phyloP scores from a whole-genome alignment of 148 eudicot genomes.

The Cornus kousa region DNA sequence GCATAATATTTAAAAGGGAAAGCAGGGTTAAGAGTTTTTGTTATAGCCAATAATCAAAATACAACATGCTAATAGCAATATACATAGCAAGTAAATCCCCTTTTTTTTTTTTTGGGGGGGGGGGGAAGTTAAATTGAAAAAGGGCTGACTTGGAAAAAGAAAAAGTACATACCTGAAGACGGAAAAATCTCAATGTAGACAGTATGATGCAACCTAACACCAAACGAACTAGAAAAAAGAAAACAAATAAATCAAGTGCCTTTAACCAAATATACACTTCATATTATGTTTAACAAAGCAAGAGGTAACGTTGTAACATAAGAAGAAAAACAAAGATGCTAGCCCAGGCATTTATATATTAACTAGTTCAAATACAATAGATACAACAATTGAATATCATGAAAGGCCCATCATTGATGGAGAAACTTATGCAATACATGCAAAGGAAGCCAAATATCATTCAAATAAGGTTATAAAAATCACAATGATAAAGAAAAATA shows the following conservation, averaged over 20 bases:
- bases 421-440: neutral
- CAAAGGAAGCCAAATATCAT: neutral
- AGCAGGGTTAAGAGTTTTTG: no score
- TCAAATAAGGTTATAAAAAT: no score
- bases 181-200: conserved; percentile 69
- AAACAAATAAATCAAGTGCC: conserved; percentile 3
- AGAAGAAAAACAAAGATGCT: neutral
- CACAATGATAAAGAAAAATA: no score
- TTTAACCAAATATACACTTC: neutral
- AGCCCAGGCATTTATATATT: neutral
- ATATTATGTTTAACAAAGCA: neutral
- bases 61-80: neutral
- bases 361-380: neutral
- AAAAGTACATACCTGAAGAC: conserved; percentile 58
- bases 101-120: no score
- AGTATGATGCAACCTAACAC: conserved; percentile 72
- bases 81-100: neutral
- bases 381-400: no score
- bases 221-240: conserved; percentile 61
- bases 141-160: neutral
- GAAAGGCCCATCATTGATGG: neutral
- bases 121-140: neutral
- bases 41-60: no score
- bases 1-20: no score
- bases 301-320: neutral